Evolutionary conservation across 2,329 filamentous ascomycete species (phyloP), one percentile per base, ranked within the genome.

Genomic region (Phialophora tarda): DNA sequence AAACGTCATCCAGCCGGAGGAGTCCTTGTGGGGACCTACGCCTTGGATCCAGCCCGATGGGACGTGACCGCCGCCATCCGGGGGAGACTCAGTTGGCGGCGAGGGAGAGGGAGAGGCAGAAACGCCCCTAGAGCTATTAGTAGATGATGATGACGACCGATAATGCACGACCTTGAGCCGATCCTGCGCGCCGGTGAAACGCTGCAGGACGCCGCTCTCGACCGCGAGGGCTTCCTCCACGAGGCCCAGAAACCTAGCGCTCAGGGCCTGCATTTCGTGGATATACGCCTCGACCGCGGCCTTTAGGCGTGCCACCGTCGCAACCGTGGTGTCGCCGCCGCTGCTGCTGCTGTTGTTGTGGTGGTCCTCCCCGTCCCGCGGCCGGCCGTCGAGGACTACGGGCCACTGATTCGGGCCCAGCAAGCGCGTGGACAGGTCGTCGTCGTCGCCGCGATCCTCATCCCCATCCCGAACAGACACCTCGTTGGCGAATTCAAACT

Each of bases 401-500:
- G 63, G 82, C 82, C 82, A 84, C 79, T 84, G 65, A 69, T 82
- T 84, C 2, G 82, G 82, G 0, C 83, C 82, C n/a, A 78, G 76
- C 26, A 85, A 69, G 2, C 78, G 74, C 59, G 83, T 82, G 61
- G 78, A 80, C 24, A 82, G 63, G 4, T 81, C 79, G 11, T 71
- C 55, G 0, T 75, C 77, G 11, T 70, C 55, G 0, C 75, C 77
- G n/a, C 7, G 7, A 24, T 54, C 24, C 24, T 6, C n/a, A 8
- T 34, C 28, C 32, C 21, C 34, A 23, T 6, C 21, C 21, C 23
- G n/a, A 47, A 64, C 61, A 5, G 41, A 28, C 32, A 87, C 74
- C 69, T 88, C 85, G 0, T 84, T 88, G 14, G 84, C 85, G 24
- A 69, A 47, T 72, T 88, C 86, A 56, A 87, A 84, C 70, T 88